These are phyloP conservation scores for Jamesozyma spencerorum DNA, from an alignment of 805 yeast genomes.

Conservation along the genomic window DNA sequence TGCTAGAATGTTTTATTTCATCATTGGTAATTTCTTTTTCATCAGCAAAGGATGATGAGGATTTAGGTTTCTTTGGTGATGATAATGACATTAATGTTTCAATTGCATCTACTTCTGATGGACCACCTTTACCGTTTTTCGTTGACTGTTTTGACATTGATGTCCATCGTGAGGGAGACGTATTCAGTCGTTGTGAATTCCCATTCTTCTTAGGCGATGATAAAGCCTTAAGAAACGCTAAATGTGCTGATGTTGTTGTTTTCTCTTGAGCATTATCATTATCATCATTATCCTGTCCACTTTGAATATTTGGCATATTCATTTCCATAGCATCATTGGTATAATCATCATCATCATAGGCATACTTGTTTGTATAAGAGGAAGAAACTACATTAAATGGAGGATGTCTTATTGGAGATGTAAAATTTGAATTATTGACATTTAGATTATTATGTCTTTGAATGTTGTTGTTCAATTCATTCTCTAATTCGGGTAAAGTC, in stretches of 20 bases:
- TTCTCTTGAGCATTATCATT: slow-evolving; percentile 12
- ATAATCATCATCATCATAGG: slow-evolving; percentile 7
- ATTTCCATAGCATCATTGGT: slow-evolving; percentile 10
- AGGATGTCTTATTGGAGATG: not conserved
- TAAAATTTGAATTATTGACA: not conserved
- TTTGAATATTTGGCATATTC: not conserved
- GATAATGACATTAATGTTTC: slow-evolving; percentile 36
- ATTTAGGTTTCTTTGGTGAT: slow-evolving; percentile 26
- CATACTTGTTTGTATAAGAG: slow-evolving; percentile 11
- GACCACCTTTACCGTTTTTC: slow-evolving; percentile 8
- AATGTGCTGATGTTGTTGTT: slow-evolving; percentile 32
- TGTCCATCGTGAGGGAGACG: slow-evolving; percentile 2
- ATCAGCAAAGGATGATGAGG: no score
- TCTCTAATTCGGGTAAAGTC: slow-evolving; percentile 22
- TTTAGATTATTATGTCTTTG: not conserved
- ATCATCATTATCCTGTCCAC: slow-evolving; percentile 5
- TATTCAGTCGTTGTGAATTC: not conserved
- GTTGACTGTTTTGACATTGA: slow-evolving; percentile 1
- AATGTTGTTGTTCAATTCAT: slow-evolving; percentile 6
- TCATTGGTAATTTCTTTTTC: no score
- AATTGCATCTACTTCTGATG: slow-evolving; percentile 34
- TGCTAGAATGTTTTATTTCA: no score
- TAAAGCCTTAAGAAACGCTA: slow-evolving; percentile 33
- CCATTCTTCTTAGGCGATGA: slow-evolving; percentile 10
- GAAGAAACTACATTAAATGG: not conserved